Evolutionary conservation across 352 stramenopile genomes (phyloP), one percentile per base, ranked within the genome.

Genomic region (Pythium apleroticum): DNA sequence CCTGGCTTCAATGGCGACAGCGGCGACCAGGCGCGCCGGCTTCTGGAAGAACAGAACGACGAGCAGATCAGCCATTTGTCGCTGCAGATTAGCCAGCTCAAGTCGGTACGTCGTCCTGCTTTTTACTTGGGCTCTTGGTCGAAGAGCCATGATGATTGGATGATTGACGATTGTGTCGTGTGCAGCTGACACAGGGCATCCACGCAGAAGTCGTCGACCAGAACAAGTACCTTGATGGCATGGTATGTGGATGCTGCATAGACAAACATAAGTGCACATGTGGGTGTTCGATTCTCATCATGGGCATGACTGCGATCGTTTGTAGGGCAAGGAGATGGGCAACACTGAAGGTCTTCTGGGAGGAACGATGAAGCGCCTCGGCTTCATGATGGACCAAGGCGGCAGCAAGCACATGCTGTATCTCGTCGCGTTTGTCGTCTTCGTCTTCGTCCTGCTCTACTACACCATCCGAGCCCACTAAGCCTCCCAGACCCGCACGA

Each of bases 341-440:
- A 93, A 90, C 73, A 93, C 87, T 46, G 85, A 94, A 28, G 81
- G 84, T 0, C 66, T 96, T 41, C 68, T 96, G 24, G 84, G 85
- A 22, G 86, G 86, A 25, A 96, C 85, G n/a, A 91, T 96, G 81
- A 93, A 93, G 71, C 82, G 83, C 0, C 73, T 96, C 30, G 81
- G 82, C 25, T 73, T 79, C 65, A 96, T 96, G 87, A 93, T 96
- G 84, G 84, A 93, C 35, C 84, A 93, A 31, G 87, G 87, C 49
- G 84, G 87, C 41, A 91, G 84, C 75, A 94, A 90, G 71, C 87
- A 96, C 76, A 96, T 96, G 87, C 81, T 92, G 60, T 92, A 94
- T 60, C 75, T 95, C 65, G 80, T 94, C 46, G 76, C 63, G 59
- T 95, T 95, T 56, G 87, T 95, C 28, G 81, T 95, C 17, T 63